These are phyloP conservation scores for Dryas octopetala DNA, from an alignment of 306 rosid genomes.

Conservation along the genomic window DNA sequence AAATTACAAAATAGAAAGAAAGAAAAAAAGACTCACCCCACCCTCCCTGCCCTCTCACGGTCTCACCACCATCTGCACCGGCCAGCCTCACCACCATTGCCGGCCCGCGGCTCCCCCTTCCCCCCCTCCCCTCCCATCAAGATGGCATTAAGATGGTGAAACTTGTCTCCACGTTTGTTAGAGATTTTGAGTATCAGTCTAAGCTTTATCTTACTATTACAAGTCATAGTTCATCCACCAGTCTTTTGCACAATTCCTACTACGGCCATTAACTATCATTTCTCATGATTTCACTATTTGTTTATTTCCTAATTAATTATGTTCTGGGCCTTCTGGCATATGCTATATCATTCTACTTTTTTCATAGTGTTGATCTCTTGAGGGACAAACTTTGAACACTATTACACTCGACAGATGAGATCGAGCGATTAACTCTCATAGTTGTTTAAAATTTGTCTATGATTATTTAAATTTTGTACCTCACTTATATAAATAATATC, in stretches of 20 bases:
- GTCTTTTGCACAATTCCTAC: neutral
- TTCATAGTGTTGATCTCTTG: no score
- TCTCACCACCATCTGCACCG: constrained; percentile 29
- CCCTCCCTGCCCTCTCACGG: no score
- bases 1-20: no score
- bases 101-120: no score
- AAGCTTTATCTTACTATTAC: constrained; percentile 8
- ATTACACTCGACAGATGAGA: no score
- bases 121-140: constrained; percentile 82
- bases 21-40: no score
- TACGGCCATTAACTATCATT: neutral
- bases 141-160: constrained; percentile 98
- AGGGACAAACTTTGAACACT: no score
- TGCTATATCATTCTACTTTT: neutral
- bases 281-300: neutral
- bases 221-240: neutral
- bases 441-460: no score
- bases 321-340: neutral
- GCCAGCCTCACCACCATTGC: no score
- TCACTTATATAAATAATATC: no score
- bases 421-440: no score
- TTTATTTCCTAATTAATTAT: neutral
- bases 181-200: constrained; percentile 12
- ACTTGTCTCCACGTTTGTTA: constrained; percentile 28
- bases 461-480: no score